Evolutionary conservation across 345 rosid species (phyloP), one percentile per base, ranked within the genome.

Genomic region (Eucalyptus pumila): DNA sequence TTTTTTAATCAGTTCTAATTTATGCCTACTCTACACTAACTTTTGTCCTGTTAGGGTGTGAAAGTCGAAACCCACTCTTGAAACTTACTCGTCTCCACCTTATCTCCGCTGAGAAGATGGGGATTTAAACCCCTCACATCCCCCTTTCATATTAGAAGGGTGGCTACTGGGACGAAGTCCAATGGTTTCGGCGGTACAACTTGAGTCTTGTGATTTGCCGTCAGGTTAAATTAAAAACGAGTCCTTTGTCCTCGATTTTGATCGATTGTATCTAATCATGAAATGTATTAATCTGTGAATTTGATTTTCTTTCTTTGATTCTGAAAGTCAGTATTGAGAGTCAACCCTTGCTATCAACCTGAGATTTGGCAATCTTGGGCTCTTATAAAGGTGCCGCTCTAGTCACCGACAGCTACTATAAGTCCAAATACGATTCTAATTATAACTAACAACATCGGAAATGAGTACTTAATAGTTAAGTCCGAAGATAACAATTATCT

Each of bases 341-440:
- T 21, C 8, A 13, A 76, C 1, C 26, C 15, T 40, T 8, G 0
- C 9, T 11, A 21, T 76, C 1, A 1, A 0, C 11, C 3, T 3
- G 7, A 37, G 83, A 76, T 40, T 3, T 37, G 11, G 12, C 19
- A 21, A 76, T 21, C 9, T 4, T 2, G 2, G 5, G 3, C 2
- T 72, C 5, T 19, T 72, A 10, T 34, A 19, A 6, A 37, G 15
- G 21, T 76, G 5, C 26, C 5, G 1, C 14, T 4, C 30, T 40
- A 37, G 2, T 76, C 3, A 9, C 1, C 3, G 1, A 76, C 6
- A 6, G 14, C 3, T 21, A 4, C 2, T 11, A 2, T 11, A 40
- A 37, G 6, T 8, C 23, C 23, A 32, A 32, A 4, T 32, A 5
- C 23, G 0, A 32, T 8, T 16, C 23, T 69, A 37, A 72, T 34